phyloP scores from a whole-genome alignment of 2,329 filamentous ascomycete species.

The Chaetomium olivaceum region DNA sequence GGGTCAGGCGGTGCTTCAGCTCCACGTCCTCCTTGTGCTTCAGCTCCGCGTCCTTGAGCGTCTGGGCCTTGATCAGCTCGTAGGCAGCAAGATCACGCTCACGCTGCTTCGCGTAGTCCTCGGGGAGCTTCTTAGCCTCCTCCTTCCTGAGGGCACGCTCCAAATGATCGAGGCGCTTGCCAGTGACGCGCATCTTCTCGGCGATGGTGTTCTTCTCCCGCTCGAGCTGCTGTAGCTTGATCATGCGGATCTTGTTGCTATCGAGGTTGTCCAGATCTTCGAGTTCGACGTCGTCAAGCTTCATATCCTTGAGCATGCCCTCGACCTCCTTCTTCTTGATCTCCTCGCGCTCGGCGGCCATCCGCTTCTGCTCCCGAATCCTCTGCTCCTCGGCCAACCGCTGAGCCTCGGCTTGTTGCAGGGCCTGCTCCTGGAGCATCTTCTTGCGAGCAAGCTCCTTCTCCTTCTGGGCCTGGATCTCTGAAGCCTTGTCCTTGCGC shows the following conservation, averaged over 20 bases:
- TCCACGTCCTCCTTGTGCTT: conserved; percentile 93
- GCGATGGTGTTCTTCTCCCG: conserved; percentile 97
- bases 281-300: conserved; percentile 78
- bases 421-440: conserved; percentile 79
- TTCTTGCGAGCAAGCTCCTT: conserved; percentile 90
- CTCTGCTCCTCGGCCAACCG: conserved; percentile 90
- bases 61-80: conserved; percentile 75
- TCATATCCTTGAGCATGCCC: conserved; percentile 87
- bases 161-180: conserved; percentile 94
- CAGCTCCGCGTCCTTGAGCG: conserved; percentile 73
- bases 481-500: conserved; percentile 94
- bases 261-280: conserved; percentile 85
- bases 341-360: conserved; percentile 84
- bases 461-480: conserved; percentile 82
- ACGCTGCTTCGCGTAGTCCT: conserved; percentile 83
- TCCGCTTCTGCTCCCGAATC: conserved; percentile 81
- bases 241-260: conserved; percentile 83
- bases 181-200: conserved; percentile 85
- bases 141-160: conserved; percentile 96
- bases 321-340: conserved; percentile 92
- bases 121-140: conserved; percentile 85
- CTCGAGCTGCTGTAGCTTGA: conserved; percentile 94
- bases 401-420: conserved; percentile 85
- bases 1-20: conserved; percentile 86
- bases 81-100: conserved; percentile 77